phyloP scores from a whole-genome alignment of 2,329 filamentous ascomycete species.

The Fusarium solani-melongenae region DNA sequence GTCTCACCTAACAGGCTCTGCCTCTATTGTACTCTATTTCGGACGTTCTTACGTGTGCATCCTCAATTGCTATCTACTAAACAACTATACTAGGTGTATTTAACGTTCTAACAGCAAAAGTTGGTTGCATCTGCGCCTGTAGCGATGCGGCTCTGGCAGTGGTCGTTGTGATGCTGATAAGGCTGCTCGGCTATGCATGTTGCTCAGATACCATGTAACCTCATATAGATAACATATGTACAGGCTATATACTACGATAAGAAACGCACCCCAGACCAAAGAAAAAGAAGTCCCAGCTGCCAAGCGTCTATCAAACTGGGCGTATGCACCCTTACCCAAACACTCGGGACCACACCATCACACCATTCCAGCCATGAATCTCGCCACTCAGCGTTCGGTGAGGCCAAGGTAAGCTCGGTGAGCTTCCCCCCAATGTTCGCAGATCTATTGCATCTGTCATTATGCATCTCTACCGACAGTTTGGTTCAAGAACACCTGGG shows the following conservation, averaged over 20 bases:
- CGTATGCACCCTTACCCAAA: neutral
- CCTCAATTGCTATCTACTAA: neutral
- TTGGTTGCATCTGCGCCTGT: neutral
- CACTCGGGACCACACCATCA: neutral
- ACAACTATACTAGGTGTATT: rapidly evolving
- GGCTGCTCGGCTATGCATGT: neutral
- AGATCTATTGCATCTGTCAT: neutral
- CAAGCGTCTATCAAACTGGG: neutral
- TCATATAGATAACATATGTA: neutral
- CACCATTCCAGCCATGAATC: neutral
- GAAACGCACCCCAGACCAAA: neutral
- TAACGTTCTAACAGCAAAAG: neutral
- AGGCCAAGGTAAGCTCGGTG: neutral
- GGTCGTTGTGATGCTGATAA: neutral
- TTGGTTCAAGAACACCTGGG: neutral
- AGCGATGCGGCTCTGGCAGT: neutral
- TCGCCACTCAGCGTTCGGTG: neutral
- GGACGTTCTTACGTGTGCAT: neutral
- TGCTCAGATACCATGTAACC: neutral
- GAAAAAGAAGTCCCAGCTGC: neutral
- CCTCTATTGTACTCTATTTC: neutral
- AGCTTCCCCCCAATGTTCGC: neutral
- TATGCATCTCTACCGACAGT: neutral
- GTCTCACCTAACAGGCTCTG: neutral
- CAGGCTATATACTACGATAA: neutral